Evolutionary conservation across 2,329 filamentous ascomycete species (phyloP).

Genomic region (Penicillium sp.): DNA sequence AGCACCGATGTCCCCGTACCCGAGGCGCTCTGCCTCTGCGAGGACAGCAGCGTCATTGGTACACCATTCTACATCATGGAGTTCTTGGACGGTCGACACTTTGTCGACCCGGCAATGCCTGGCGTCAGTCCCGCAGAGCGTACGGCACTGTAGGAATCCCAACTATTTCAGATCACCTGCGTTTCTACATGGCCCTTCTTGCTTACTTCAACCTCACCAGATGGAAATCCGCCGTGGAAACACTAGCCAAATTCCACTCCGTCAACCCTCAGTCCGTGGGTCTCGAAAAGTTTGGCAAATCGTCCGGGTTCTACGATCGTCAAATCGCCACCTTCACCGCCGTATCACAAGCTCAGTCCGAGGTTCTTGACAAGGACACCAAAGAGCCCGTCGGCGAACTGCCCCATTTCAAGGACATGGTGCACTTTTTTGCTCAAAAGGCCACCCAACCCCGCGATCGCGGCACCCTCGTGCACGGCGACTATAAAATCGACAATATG

Average conservation of each 20-base stretch:
- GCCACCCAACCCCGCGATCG: slow-evolving; percentile 68
- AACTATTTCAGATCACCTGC: background rate
- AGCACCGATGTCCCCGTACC: slow-evolving; percentile 80
- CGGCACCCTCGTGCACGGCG: slow-evolving; percentile 78
- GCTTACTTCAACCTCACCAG: slow-evolving; percentile 29
- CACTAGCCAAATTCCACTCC: slow-evolving; percentile 77
- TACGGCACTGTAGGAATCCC: slow-evolving; percentile 57
- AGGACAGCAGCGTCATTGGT: slow-evolving; percentile 71
- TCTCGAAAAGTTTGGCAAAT: slow-evolving; percentile 66
- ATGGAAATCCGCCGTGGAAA: slow-evolving; percentile 78
- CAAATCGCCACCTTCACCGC: slow-evolving; percentile 78
- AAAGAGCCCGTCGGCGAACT: slow-evolving; percentile 70
- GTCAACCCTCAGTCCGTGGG: slow-evolving; percentile 62
- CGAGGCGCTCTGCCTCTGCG: slow-evolving; percentile 74
- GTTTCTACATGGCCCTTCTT: background rate
- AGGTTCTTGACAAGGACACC: slow-evolving; percentile 69
- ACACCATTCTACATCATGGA: slow-evolving; percentile 98
- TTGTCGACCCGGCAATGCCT: slow-evolving; percentile 80
- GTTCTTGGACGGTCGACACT: slow-evolving; percentile 87
- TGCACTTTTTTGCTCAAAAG: slow-evolving; percentile 68
- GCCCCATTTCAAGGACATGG: slow-evolving; percentile 74
- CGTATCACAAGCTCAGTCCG: slow-evolving; percentile 72
- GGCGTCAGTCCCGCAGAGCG: slow-evolving; percentile 63
- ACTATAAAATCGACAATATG: slow-evolving; percentile 92
- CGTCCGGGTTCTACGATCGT: slow-evolving; percentile 71